These are phyloP conservation scores for Malassezia slooffiae DNA, from an alignment of 1,284 basidiomycete genomes.

Conservation along the genomic window DNA sequence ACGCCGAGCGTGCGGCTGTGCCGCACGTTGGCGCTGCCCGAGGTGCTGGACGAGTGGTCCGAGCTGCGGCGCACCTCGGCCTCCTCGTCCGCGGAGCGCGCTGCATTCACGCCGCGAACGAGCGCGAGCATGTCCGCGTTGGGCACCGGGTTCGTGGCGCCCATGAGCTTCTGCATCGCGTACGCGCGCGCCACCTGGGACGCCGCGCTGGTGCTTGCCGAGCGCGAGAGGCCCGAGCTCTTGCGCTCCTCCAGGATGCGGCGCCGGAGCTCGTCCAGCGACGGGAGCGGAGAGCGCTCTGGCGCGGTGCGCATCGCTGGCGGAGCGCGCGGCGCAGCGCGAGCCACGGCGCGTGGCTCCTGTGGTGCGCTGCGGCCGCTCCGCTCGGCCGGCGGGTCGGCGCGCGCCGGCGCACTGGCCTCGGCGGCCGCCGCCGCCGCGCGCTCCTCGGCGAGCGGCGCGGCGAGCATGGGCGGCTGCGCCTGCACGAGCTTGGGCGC, in stretches of 20 bases:
- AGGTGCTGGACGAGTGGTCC: too few species aligned
- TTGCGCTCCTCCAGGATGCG: conserved; percentile 37
- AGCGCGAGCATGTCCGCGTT: conserved; percentile 12
- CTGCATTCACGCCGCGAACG: conserved; percentile 13
- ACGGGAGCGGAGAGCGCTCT: conserved; percentile 27
- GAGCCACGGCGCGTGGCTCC: not conserved
- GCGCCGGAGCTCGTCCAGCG: conserved; percentile 38
- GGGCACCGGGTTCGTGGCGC: conserved; percentile 18
- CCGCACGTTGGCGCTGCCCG: not conserved
- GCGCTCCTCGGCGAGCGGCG: not conserved
- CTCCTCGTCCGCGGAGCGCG: conserved; percentile 2
- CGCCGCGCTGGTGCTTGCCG: conserved; percentile 34
- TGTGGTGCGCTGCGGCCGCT: not conserved
- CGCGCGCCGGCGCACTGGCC: not conserved
- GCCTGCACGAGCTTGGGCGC: conserved; percentile 1
- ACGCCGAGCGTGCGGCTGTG: not conserved
- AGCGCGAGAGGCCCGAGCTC: conserved; percentile 25
- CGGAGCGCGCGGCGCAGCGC: not conserved
- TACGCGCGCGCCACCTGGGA: conserved; percentile 41
- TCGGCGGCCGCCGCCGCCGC: not conserved
- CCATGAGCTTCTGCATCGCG: conserved; percentile 41
- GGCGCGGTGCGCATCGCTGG: not conserved
- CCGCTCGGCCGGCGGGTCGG: not conserved
- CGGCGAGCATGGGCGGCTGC: not conserved
- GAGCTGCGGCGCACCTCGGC: too few species aligned